Base-by-base conservation (phyloP, 192 early-diverging fungal species). In the Coemansia sp. region DNA sequence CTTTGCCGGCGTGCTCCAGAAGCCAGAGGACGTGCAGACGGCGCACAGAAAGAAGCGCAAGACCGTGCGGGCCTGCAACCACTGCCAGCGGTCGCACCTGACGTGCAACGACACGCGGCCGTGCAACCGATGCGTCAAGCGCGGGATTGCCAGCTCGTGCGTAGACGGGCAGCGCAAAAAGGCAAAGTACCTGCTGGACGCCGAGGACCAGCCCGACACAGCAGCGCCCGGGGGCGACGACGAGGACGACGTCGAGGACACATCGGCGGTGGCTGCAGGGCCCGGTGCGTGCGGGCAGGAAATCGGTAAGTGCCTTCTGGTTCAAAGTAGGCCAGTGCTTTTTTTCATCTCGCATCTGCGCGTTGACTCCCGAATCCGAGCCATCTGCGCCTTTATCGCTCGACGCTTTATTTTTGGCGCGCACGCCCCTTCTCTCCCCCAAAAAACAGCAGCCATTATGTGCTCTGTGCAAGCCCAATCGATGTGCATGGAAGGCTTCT, bases 121-220 rank as follows among this genome's bases (percentile, higher is more conserved):
- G 26, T 97, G 94, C 54, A 78, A 79, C 26, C 85, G 92, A 3
- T 97, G 94, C 57, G 77, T 90, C 17, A 95, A 92, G 72, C 69
- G 85, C 42, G 91, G 87, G 24, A 60, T 92, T 17, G 83, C 72
- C 2, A 67, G 54, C 19, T 83, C 86, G 5, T 94, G 94, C 55
- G 80, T 84, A 3, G 93, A 95, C 52, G 91, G 91, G 15, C 66
- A 77, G 19, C 81, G 92, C 54, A 97, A 94, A 60, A 92, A 86
- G 63, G 91, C 92, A 23, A 97, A 97, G 74, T 95, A 97, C 50
- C 72, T 94, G 41, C 78, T 86, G 52, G 91, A 90, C 20, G 74
- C 78, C 30, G 78, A 78, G 35, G 70, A 72, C 47, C 35, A 58
- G 20, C 64, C 43, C 11, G 30, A 17, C 48, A 48, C 24, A 22